Percentiles rank a stretch among this genome's conserved stretches.
Evolutionary conservation across 257 asterid genomes (phyloP).

Genomic region (Rauvolfia tetraphylla): DNA sequence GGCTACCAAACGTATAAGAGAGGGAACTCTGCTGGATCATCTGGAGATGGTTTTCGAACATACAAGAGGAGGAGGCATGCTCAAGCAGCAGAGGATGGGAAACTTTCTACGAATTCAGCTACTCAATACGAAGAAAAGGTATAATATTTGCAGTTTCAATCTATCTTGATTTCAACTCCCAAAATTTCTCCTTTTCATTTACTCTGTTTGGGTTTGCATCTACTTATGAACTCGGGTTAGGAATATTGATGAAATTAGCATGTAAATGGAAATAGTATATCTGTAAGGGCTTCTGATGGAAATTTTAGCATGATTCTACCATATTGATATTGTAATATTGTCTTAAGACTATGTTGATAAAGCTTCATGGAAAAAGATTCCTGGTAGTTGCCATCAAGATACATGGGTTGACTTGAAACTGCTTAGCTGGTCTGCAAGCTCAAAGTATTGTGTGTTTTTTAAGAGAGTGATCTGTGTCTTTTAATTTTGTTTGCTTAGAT

Average conservation of each 20-base stretch:
- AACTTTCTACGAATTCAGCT: slow-evolving; percentile 25
- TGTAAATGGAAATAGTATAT: background rate
- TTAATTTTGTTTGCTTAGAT: background rate
- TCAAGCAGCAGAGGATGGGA: slow-evolving; percentile 26
- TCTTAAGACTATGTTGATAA: background rate
- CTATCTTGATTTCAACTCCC: background rate
- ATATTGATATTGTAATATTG: background rate
- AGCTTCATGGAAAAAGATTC: background rate
- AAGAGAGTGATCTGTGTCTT: background rate
- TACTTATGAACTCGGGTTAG: background rate
- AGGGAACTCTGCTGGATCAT: slow-evolving; percentile 37
- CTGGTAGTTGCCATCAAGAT: background rate
- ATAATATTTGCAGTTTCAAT: slow-evolving; percentile 14
- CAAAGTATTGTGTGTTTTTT: background rate
- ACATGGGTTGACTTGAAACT: background rate
- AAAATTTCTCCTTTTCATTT: background rate
- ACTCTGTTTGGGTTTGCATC: background rate
- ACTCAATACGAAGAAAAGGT: slow-evolving; percentile 46
- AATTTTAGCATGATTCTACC: background rate
- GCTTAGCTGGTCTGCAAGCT: background rate
- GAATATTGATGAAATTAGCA: slow-evolving; percentile 2
- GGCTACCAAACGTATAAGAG: slow-evolving; percentile 51
- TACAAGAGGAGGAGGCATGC: slow-evolving; percentile 68
- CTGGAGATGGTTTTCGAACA: slow-evolving; percentile 40
- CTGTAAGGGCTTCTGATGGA: background rate